These are phyloP conservation scores for Camellia sinensis DNA, from an alignment of 148 eudicot species.

Conservation along the genomic window DNA sequence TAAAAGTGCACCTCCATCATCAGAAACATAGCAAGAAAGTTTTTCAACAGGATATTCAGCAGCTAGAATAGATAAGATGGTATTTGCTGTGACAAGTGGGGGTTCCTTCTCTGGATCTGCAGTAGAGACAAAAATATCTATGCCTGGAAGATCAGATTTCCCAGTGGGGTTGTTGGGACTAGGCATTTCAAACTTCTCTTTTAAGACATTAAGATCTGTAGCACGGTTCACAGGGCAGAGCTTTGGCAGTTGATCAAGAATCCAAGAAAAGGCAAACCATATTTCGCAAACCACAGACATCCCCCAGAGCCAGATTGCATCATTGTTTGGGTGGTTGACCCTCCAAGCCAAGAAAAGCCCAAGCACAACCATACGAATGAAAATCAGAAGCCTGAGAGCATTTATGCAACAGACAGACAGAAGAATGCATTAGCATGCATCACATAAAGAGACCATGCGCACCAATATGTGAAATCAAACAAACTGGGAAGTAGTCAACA, in stretches of 20 bases:
- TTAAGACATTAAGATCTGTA: constrained; percentile 77
- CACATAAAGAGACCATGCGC: not conserved
- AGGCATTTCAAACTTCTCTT: constrained; percentile 84
- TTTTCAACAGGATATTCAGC: constrained; percentile 91
- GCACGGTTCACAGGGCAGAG: constrained; percentile 90
- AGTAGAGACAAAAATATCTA: constrained; percentile 87
- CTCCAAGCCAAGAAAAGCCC: constrained; percentile 79
- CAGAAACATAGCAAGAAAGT: constrained; percentile 92
- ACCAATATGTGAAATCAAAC: not conserved
- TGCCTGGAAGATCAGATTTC: constrained; percentile 87
- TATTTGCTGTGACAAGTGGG: constrained; percentile 90
- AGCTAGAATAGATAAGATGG: constrained; percentile 82
- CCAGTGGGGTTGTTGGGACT: constrained; percentile 72
- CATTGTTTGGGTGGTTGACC: constrained; percentile 68
- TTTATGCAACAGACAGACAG: not conserved
- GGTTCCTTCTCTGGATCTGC: constrained; percentile 99
- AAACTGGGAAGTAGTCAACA: not conserved
- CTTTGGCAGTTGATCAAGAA: constrained; percentile 88
- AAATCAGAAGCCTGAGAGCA: constrained; percentile 60
- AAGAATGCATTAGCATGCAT: constrained; percentile 7
- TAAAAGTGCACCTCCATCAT: constrained; percentile 93
- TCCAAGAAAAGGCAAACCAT: constrained; percentile 97
- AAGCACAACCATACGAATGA: constrained; percentile 65
- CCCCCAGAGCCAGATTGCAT: constrained; percentile 94
- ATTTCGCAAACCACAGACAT: constrained; percentile 94